Evolutionary conservation across 305 asterid genomes (phyloP).

Genomic region (Solanum chacoense): DNA sequence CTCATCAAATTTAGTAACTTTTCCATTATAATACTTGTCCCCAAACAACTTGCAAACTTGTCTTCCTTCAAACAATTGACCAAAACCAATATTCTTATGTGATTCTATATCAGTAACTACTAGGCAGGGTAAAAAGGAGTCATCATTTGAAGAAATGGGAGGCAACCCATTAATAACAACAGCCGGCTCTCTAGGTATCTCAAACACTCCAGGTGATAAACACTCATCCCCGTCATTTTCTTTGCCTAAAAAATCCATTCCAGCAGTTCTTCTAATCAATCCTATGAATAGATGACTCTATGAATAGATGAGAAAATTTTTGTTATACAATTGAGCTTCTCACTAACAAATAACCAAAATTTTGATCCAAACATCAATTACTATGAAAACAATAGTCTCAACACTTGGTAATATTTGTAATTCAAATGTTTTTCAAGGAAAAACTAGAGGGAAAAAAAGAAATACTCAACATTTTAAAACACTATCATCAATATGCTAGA

Average conservation of each 20-base stretch:
- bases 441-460: neutral
- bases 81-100: slow-evolving; percentile 18
- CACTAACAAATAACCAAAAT: neutral
- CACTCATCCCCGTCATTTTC: neutral
- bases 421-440: neutral
- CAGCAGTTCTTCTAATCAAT: neutral
- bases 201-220: slow-evolving; percentile 11
- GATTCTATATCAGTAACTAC: slow-evolving; percentile 9
- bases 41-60: slow-evolving; percentile 29
- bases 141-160: slow-evolving; percentile 16
- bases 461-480: no score
- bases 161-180: slow-evolving; percentile 52
- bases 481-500: neutral
- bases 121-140: slow-evolving; percentile 3
- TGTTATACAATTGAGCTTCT: neutral
- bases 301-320: no score
- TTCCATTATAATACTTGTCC: slow-evolving; percentile 23
- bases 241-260: neutral
- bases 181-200: slow-evolving; percentile 53
- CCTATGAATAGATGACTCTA: neutral
- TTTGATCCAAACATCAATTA: neutral
- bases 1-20: slow-evolving; percentile 31
- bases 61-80: slow-evolving; percentile 60
- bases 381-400: neutral
- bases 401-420: neutral